Percentiles rank a stretch among this genome's conserved stretches.
phyloP scores from a whole-genome alignment of 257 asterid genomes.

The Plantago major region DNA sequence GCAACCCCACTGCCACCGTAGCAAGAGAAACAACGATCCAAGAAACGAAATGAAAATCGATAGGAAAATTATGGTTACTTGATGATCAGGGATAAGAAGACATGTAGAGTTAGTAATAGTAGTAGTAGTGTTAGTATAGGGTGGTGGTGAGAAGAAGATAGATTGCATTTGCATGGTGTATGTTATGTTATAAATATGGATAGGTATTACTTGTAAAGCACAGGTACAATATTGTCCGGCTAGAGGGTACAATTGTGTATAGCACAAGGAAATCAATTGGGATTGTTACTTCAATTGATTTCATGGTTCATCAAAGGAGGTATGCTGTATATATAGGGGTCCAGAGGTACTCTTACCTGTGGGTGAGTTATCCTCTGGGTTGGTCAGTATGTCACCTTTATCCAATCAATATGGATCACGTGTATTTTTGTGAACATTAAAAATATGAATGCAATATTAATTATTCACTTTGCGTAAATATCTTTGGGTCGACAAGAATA shows the following conservation, averaged over 20 bases:
- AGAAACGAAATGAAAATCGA: neutral
- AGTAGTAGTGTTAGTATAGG: neutral
- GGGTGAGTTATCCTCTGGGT: neutral
- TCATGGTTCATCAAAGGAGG: neutral
- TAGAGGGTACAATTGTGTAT: neutral
- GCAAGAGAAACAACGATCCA: neutral
- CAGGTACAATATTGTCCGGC: neutral
- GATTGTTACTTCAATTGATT: no score
- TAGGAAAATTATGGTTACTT: neutral
- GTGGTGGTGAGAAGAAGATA: conserved; percentile 2
- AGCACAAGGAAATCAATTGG: no score
- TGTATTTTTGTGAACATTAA: conserved; percentile 29
- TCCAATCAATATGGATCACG: conserved; percentile 30
- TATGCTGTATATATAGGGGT: conserved; percentile 17
- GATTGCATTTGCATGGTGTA: conserved; percentile 31
- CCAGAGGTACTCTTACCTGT: neutral
- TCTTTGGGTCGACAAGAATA: conserved; percentile 18
- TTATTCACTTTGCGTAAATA: conserved; percentile 18
- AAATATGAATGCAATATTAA: neutral
- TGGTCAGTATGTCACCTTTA: conserved; percentile 17
- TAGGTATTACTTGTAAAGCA: neutral
- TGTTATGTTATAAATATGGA: conserved; percentile 23
- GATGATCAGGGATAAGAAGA: neutral
- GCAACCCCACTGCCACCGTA: conserved; percentile 18
- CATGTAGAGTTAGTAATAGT: neutral